Base-by-base conservation (phyloP, 345 rosid genomes). In the Syzygium oleosum region DNA sequence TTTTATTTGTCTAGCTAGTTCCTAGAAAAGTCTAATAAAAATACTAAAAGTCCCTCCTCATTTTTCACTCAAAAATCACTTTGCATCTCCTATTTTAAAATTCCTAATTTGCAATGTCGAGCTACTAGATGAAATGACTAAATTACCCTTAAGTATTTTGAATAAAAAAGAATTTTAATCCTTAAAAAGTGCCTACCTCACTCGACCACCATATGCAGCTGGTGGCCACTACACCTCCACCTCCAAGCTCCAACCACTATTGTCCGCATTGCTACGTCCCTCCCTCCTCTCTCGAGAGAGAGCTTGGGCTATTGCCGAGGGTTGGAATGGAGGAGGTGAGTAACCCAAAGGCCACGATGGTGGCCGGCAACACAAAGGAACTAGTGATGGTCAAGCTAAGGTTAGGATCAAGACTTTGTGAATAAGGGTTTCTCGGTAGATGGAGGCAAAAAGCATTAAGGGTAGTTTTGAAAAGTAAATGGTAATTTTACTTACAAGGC, bases 231-330 rank as follows among this genome's bases (percentile, higher is more conserved):
- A 16, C 3, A 11, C 41, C 12, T 65, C 41, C 23, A 31, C 43
- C 23, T 65, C 22, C 43, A 0, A 31, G 2, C 0, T 23, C 6
- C 61, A 56, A 23, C 7, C 31, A 59, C 3, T n/a, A 2, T 58
- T 0, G 65, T 58, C 3, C 0, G 7, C 65, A 58, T 58, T 0
- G 3, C 29, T 11, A 58, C 29, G 7, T 25, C 65, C 65, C 65
- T 58, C 29, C 3, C 0, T 25, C 31, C 65, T 25, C 7, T 58
- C 65, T 58, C 43, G 15, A 9, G 46, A 34, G 46, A 68, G 80
- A 68, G 2, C 46, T 34, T 34, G 80, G 80, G 3, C 41, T 34
- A 0, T 68, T 17, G 46, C 79, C 23, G 1, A 4, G 79, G 78
- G 79, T 22, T 9, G 80, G 25, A 68, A 38, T 68, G 49, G 80